These are phyloP conservation scores for Metarhizium robertsii DNA, from an alignment of 2,329 filamentous ascomycete genomes.

Conservation along the genomic window DNA sequence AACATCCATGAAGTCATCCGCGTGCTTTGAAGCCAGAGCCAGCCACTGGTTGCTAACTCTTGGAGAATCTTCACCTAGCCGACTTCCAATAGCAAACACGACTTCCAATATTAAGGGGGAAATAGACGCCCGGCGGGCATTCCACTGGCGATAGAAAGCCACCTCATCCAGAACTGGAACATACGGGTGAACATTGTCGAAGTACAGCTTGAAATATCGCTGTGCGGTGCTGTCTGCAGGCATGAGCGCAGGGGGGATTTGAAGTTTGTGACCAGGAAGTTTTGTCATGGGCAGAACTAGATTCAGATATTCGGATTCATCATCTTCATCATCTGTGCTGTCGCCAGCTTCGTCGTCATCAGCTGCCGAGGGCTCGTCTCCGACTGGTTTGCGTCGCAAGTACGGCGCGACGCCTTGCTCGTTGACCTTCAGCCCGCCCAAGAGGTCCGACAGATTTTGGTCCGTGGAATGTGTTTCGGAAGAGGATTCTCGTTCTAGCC, in stretches of 20 bases:
- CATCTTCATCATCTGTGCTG: background rate
- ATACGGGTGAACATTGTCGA: slow-evolving; percentile 83
- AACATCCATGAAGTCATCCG: slow-evolving; percentile 87
- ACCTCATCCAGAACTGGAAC: slow-evolving; percentile 78
- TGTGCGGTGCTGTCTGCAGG: slow-evolving; percentile 72
- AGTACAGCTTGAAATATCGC: slow-evolving; percentile 84
- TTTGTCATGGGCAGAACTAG: slow-evolving; percentile 58
- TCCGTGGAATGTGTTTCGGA: slow-evolving; percentile 48
- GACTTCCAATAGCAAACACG: slow-evolving; percentile 83
- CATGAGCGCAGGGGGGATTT: slow-evolving; percentile 89
- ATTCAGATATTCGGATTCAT: slow-evolving; percentile 42
- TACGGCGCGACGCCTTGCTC: slow-evolving; percentile 83
- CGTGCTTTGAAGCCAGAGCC: slow-evolving; percentile 77
- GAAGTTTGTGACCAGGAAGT: slow-evolving; percentile 64
- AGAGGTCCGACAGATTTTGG: slow-evolving; percentile 65
- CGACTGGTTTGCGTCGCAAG: slow-evolving; percentile 53
- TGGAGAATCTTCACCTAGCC: slow-evolving; percentile 74
- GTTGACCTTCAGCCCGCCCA: slow-evolving; percentile 81
- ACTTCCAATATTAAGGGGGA: slow-evolving; percentile 85
- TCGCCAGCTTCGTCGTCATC: slow-evolving; percentile 46
- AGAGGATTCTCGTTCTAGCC: slow-evolving; percentile 20
- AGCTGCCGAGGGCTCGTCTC: slow-evolving; percentile 55
- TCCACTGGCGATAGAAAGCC: slow-evolving; percentile 84
- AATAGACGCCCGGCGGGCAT: slow-evolving; percentile 66
- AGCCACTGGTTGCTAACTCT: slow-evolving; percentile 86